Base-by-base conservation (phyloP, 768 basidiomycete genomes). In the Coprinopsis cinerea region DNA sequence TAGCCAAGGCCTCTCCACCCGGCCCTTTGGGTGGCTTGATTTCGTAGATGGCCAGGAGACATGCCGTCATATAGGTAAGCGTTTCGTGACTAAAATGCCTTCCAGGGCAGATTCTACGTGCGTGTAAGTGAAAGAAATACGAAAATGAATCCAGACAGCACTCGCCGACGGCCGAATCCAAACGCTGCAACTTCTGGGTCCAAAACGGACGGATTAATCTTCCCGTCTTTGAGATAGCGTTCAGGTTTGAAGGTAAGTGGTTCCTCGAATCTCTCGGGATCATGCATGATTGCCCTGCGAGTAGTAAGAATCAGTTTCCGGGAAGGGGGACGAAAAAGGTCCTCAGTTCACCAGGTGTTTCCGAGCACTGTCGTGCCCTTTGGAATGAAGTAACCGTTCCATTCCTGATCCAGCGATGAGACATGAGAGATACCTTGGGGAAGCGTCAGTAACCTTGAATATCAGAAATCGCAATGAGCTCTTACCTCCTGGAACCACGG, bases 21-120 rank as follows among this genome's bases (percentile, higher is more conserved):
- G n/a, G n/a, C n/a, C n/a, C n/a, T n/a, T n/a, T n/a, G n/a, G 57
- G 54, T 14, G 61, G 52, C 18, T 47, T 55, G 39, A 64, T 62
- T 32, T 62, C 52, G 39, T 53, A 64, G 2, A 55, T 57, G 18
- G 59, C 51, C 20, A 64, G 48, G 10, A 39, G 9, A 22, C 55
- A 35, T 5, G 58, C 53, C 14, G 55, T 47, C 20, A 57, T 30
- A 11, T 49, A 48, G 39, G 48, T 53, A 9, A 58, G 47, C 3
- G 53, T 48, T 18, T 55, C 45, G 44, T 56, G 44, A 18, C 48
- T 50, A 27, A 59, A 42, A 49, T 53, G 55, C 7, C 55, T 51
- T 17, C 58, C 58, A 11, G 58, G 56, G 37, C 55, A 59, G 15
- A 57, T 57, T 24, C 59, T 23, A 22, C 55, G 37, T 40, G 10